Evolutionary conservation across 306 rosid genomes (phyloP).

Genomic region (Morella rubra): DNA sequence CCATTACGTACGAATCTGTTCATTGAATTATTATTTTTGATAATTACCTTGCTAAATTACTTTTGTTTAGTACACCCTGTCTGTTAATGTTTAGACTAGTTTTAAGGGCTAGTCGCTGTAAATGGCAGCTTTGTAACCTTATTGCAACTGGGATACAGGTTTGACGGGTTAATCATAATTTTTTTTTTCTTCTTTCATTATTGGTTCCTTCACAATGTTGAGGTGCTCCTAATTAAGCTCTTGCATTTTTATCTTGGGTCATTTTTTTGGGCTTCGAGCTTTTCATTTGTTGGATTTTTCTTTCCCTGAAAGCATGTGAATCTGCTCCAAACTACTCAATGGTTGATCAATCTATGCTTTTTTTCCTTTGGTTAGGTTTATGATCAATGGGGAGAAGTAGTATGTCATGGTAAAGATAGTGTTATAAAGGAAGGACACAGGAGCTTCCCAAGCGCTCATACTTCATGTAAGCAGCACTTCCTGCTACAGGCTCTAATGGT

Average conservation of each 20-base stretch:
- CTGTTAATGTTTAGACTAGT: too few species aligned
- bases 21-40: too few species aligned
- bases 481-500: not conserved
- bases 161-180: too few species aligned
- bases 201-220: too few species aligned
- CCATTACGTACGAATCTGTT: too few species aligned
- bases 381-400: slow-evolving; percentile 61
- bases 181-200: too few species aligned
- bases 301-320: not conserved
- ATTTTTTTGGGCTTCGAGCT: not conserved
- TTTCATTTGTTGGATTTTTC: not conserved
- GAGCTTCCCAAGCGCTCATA: slow-evolving; percentile 96
- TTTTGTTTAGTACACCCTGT: too few species aligned
- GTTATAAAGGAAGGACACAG: slow-evolving; percentile 91
- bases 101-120: too few species aligned
- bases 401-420: slow-evolving; percentile 71
- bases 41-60: too few species aligned
- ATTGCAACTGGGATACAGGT: too few species aligned
- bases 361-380: slow-evolving; percentile 42
- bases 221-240: not conserved
- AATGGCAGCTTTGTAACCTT: too few species aligned
- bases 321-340: slow-evolving; percentile 6
- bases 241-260: not conserved
- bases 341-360: slow-evolving; percentile 10
- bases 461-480: slow-evolving; percentile 67